Conservation (phyloP, 139 green algal genomes). For the Yamagishiella unicocca region DNA sequence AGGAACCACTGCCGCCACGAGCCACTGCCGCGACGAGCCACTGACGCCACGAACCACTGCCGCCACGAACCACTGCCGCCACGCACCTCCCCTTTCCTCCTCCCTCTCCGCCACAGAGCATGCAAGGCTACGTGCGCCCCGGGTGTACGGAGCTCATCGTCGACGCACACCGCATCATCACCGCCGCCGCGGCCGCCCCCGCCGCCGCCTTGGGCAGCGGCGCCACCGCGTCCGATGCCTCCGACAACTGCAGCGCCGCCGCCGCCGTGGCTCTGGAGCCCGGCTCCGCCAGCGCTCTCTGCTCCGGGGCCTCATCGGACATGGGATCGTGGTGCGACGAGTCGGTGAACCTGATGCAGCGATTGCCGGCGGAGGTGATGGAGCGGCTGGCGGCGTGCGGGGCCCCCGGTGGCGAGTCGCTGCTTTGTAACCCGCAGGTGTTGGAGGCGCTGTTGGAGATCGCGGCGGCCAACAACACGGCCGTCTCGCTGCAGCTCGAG, state of each 20-base stretch:
- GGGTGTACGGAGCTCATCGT: constrained; percentile 36
- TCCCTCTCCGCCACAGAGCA: neutral
- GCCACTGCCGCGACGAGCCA: too few relatives aligned
- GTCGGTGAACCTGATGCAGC: neutral
- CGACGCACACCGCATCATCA: neutral
- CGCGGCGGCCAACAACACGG: neutral
- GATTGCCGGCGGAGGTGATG: neutral
- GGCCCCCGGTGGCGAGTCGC: too few relatives aligned
- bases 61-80: neutral
- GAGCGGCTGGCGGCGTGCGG: neutral
- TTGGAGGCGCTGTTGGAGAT: neutral
- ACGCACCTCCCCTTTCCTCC: neutral
- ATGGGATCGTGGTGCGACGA: neutral
- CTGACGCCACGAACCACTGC: too few relatives aligned
- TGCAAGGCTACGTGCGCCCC: constrained; percentile 35
- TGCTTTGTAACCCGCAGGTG: neutral
- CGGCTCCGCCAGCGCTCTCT: neutral
- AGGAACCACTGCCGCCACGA: too few relatives aligned
- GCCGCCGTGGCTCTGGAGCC: too few relatives aligned
- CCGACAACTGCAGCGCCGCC: neutral
- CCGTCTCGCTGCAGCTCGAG: neutral
- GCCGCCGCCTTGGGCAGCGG: neutral
- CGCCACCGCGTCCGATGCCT: neutral
- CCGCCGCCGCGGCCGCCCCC: neutral
- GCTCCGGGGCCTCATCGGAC: neutral